Evolutionary conservation across 2,329 filamentous ascomycete species (phyloP), one percentile per base, ranked within the genome.

Genomic region (Phaeosphaeria sp.): DNA sequence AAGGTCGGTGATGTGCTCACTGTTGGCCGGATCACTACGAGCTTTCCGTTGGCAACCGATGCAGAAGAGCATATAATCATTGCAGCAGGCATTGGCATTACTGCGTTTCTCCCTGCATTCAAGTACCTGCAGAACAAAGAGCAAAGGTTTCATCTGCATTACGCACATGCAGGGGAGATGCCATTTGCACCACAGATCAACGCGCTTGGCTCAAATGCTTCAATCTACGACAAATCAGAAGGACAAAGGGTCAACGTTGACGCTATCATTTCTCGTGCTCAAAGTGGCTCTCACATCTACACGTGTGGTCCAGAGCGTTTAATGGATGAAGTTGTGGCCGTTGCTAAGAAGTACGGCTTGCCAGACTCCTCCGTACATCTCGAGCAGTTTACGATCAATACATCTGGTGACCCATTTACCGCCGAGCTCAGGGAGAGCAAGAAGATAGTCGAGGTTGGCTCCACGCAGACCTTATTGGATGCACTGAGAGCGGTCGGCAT

Each of bases 81-180:
- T 27, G 86, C 82, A 0, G 88, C 85, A 10, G 88, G 88, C 0
- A 86, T 90, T 27, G 88, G 88, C 0, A 84, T 90, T 59, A 90
- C 88, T 1, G 88, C 88, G 0, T 90, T 90, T 61, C 67, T 90
- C 9, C 66, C 78, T 0, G 76, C 86, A 22, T 67, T 85, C 2
- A 74, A 82, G 49, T 59, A 69, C 13, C 70, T 78, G 13, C 52
- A 70, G 6, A 36, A 47, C 2, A 54, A 62, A 1, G 59, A 63
- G n/a, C 59, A 73, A 69, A 81, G 82, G 55, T 82, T 81, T 39
- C 77, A 79, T 21, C 72, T 90, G 42, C 87, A 90, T 73, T 89
- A 87, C 59, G 86, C 83, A 0, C 83, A 89, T 0, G 67, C 69
- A 0, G 77, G 79, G 0, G 86, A 89, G 7, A 70, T 87, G 0